Percentiles rank a stretch among this genome's conserved stretches.
These are phyloP conservation scores for Aphanomyces euteiches DNA, from an alignment of 352 stramenopile genomes.

Conservation along the genomic window DNA sequence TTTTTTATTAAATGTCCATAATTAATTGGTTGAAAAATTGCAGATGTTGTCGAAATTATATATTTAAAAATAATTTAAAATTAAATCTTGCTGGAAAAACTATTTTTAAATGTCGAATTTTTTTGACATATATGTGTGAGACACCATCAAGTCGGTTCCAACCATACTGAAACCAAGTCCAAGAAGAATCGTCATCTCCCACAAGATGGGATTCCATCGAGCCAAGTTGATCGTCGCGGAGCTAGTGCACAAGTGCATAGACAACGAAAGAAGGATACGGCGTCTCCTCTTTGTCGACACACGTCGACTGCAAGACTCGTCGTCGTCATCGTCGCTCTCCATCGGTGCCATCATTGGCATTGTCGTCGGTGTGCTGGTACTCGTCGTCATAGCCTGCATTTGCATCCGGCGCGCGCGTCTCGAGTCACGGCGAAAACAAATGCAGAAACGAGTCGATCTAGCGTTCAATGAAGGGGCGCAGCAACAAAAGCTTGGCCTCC, in stretches of 20 bases:
- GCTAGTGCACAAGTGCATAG: not conserved
- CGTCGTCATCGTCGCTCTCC: conserved; percentile 7
- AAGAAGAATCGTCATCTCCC: conserved; percentile 1
- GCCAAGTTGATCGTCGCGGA: not conserved
- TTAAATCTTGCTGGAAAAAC: no score
- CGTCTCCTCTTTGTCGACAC: not conserved
- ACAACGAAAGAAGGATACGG: not conserved
- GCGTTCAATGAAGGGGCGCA: conserved; percentile 17
- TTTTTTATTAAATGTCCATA: no score
- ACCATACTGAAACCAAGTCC: not conserved
- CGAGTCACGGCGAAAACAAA: conserved; percentile 25
- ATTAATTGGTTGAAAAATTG: no score
- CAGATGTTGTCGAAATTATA: no score
- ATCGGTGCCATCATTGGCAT: conserved; percentile 31
- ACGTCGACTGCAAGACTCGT: not conserved
- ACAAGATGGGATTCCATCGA: not conserved
- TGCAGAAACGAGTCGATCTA: conserved; percentile 26
- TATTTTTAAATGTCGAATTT: no score
- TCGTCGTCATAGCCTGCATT: conserved; percentile 28
- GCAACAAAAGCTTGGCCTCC: conserved; percentile 18
- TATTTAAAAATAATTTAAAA: no score
- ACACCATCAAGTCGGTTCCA: not conserved
- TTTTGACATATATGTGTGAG: no score
- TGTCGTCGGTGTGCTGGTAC: conserved; percentile 17
- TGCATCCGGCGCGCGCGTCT: conserved; percentile 22